These are phyloP conservation scores for Bromus sterilis DNA, from an alignment of 176 grass and related monocot genomes.

Conservation along the genomic window DNA sequence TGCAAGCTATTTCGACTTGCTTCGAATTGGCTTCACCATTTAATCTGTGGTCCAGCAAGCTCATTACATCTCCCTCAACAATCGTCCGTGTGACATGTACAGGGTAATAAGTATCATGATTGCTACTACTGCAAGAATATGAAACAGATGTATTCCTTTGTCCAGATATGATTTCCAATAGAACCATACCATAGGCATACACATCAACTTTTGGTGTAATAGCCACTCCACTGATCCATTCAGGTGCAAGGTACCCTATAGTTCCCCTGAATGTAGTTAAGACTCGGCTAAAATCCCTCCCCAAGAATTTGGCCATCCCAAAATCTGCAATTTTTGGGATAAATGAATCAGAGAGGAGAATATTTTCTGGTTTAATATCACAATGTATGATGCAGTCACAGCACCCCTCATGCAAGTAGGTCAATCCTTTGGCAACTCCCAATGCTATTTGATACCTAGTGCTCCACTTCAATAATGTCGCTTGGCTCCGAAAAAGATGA, in stretches of 20 bases:
- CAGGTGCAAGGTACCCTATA: constrained; percentile 38
- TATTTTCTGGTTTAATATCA: constrained; percentile 10
- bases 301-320: constrained; percentile 12
- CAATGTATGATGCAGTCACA: not conserved
- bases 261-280: constrained; percentile 42
- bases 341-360: not conserved
- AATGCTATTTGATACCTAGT: not conserved
- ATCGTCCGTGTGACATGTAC: constrained; percentile 25
- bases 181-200: constrained; percentile 48
- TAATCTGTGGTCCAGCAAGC: constrained; percentile 27
- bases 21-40: too few relatives aligned
- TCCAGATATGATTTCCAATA: constrained; percentile 41
- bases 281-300: constrained; percentile 39
- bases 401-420: not conserved
- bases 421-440: not conserved
- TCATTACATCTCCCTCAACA: not conserved
- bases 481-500: constrained; percentile 15
- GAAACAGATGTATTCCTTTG: not conserved
- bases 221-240: constrained; percentile 37
- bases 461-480: constrained; percentile 12
- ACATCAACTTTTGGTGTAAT: constrained; percentile 45
- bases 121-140: not conserved
- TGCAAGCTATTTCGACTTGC: too few relatives aligned
- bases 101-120: constrained; percentile 21
- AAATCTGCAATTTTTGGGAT: not conserved